These are phyloP conservation scores for Hippophae gyantsensis DNA, from an alignment of 306 rosid species.

Conservation along the genomic window DNA sequence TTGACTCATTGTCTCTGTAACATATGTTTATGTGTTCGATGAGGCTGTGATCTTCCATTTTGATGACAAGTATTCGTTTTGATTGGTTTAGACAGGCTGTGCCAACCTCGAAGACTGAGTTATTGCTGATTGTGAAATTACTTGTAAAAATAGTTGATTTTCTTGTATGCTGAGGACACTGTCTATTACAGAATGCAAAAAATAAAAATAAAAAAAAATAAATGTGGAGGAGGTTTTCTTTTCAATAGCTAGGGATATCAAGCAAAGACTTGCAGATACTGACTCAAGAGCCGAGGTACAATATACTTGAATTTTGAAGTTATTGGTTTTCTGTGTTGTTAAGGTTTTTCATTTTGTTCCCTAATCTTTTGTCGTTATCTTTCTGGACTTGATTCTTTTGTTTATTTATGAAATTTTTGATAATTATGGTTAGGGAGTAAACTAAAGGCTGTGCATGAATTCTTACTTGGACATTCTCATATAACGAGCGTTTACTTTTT, in stretches of 20 bases:
- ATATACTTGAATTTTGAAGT: slow-evolving; percentile 4
- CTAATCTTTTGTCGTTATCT: too few relatives aligned
- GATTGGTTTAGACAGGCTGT: slow-evolving; percentile 44
- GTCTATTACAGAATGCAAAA: slow-evolving; percentile 76
- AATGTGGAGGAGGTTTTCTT: slow-evolving; percentile 96
- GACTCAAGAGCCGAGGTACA: slow-evolving; percentile 86
- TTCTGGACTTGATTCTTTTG: too few relatives aligned
- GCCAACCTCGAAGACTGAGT: slow-evolving; percentile 88
- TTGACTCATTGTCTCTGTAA: slow-evolving; percentile 9
- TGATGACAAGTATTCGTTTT: slow-evolving; percentile 18
- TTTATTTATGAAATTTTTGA: too few relatives aligned
- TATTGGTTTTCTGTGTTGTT: neutral
- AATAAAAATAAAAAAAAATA: too few relatives aligned
- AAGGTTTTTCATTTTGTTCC: neutral
- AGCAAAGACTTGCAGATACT: slow-evolving; percentile 85
- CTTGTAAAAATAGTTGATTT: slow-evolving; percentile 4
- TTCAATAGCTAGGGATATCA: slow-evolving; percentile 93
- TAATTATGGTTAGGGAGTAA: neutral
- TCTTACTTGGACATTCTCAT: too few relatives aligned
- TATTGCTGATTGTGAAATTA: slow-evolving; percentile 22
- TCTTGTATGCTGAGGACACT: slow-evolving; percentile 20
- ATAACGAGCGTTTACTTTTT: slow-evolving; percentile 5
- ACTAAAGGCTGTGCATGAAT: too few relatives aligned
- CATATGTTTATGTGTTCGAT: slow-evolving; percentile 7
- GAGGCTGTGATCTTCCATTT: slow-evolving; percentile 17